Conservation (phyloP, 2,329 filamentous ascomycete species). For the Trematosphaeria pertusa region DNA sequence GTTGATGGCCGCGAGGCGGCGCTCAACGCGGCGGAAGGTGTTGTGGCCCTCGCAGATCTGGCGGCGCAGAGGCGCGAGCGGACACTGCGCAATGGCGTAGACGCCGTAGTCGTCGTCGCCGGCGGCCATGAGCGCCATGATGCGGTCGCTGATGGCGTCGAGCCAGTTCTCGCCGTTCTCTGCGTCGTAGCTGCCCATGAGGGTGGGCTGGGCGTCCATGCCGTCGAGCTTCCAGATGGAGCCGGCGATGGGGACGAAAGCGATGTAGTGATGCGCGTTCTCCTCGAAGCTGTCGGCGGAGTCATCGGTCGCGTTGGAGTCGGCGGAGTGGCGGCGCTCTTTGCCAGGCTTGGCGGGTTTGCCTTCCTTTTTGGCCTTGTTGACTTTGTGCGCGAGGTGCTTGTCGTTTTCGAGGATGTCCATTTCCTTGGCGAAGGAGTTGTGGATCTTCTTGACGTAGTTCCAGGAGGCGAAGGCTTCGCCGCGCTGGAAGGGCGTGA, state of each 20-base stretch:
- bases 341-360: slow-evolving; percentile 37
- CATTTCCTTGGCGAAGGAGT: slow-evolving; percentile 77
- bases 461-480: slow-evolving; percentile 75
- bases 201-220: slow-evolving; percentile 73
- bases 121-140: slow-evolving; percentile 71
- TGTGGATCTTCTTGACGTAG: slow-evolving; percentile 83
- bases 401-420: slow-evolving; percentile 72
- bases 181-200: slow-evolving; percentile 56
- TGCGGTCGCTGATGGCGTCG: slow-evolving; percentile 66
- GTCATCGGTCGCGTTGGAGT: slow-evolving; percentile 40
- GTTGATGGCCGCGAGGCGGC: slow-evolving; percentile 47
- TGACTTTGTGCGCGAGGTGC: slow-evolving; percentile 69
- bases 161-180: slow-evolving; percentile 66
- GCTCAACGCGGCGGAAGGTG: slow-evolving; percentile 50
- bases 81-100: slow-evolving; percentile 74
- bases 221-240: slow-evolving; percentile 90
- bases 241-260: slow-evolving; percentile 79
- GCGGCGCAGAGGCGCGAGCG: slow-evolving; percentile 58
- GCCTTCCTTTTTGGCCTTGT: slow-evolving; percentile 26
- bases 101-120: slow-evolving; percentile 78
- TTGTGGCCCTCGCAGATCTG: slow-evolving; percentile 56
- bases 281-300: slow-evolving; percentile 60
- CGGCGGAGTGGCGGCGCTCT: slow-evolving; percentile 34
- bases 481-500: slow-evolving; percentile 77
- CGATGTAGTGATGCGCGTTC: slow-evolving; percentile 85